Base-by-base conservation (phyloP, 2,329 filamentous ascomycete species). In the Anthostomella pinea region DNA sequence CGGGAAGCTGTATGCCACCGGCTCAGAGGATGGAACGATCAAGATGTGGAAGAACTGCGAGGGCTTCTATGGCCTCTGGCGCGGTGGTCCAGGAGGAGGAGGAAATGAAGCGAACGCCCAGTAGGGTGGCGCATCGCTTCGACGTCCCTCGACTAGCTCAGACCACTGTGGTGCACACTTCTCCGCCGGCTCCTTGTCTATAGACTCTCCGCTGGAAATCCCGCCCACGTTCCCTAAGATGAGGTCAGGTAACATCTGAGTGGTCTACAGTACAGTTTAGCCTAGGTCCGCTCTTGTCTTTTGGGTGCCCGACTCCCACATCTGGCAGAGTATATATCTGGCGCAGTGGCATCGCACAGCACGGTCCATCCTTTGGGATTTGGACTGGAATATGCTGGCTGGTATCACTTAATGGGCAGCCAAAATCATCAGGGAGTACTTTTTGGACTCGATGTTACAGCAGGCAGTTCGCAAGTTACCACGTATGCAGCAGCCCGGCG, bases 21-120 rank as follows among this genome's bases (percentile, higher is more conserved):
- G 87, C 19, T 96, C 90, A 31, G 93, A 98, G 60, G 93, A 98
- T 56, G 93, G 93, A 25, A 98, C 93, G 0, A 94, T 98, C 63
- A 98, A 98, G 68, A 72, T 98, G 70, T 83, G 79, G 79, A 83
- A 83, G 66, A 83, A 83, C 47, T 83, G 79, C 41, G 75, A 80
- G 5, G 79, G 79, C 1, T 75, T 72, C 40, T 83, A 81, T 39
- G 79, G 79, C 2, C 69, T 83, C 23, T 83, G 79, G 79, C 69
- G 73, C 24, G 74, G 74, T 32, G 69, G 69, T n/a, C 58, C 57
- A 11, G 43, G 38, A 9, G 47, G 48, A 7, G 52, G 52, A 25
- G 54, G 45, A 30, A 42, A 47, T 11, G 62, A 63, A 27, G 54
- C 58, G 33, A 46, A 32, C 44, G 58, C 62, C 13, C 65, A 68